Evolutionary conservation across 148 eudicot species (phyloP), one percentile per base, ranked within the genome.

Genomic region (Suaeda aralocaspica): DNA sequence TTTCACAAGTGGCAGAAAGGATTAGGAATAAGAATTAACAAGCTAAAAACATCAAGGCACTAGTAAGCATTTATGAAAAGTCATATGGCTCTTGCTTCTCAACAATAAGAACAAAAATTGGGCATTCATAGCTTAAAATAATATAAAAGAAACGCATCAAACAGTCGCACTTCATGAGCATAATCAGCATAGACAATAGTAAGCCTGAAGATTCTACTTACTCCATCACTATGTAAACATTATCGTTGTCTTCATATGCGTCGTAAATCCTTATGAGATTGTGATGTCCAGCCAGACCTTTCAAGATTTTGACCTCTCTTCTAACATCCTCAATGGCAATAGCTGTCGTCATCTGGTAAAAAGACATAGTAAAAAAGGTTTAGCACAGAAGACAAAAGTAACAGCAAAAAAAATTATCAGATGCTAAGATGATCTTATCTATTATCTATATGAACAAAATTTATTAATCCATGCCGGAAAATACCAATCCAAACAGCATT

Each of bases 151-250:
- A 36, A 52, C 34, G 9, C 16, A 34, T 6, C 26, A 45, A 57
- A 48, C 45, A 19, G 16, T 42, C 21, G 24, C 28, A 53, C 36
- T 64, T 44, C 13, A 50, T n/a, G 2, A 21, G 7, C 34, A 15
- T 14, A 51, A 42, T 52, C 64, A 62, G 26, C 42, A 33, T 59
- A 33, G 4, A 18, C 41, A 26, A 31, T 25, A 16, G 45, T 25
- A 44, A 59, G 10, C 9, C 3, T 21, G 67, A 63, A 9, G 24
- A 61, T 11, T 29, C n/a, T 24, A 79, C 98, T 85, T 87, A 90
- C 96, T 93, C 96, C 98, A 93, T 93, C 74, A 89, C 99, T 42
- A 94, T 85, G 79, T 89, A 94, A 71, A 94, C 96, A 45, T 87
- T 91, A 14, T 94, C 99, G 70, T 69, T 77, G 79, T 94, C 97